These are phyloP conservation scores for Leucocoprinus sp. DNA, from an alignment of 768 basidiomycete species.

Conservation along the genomic window DNA sequence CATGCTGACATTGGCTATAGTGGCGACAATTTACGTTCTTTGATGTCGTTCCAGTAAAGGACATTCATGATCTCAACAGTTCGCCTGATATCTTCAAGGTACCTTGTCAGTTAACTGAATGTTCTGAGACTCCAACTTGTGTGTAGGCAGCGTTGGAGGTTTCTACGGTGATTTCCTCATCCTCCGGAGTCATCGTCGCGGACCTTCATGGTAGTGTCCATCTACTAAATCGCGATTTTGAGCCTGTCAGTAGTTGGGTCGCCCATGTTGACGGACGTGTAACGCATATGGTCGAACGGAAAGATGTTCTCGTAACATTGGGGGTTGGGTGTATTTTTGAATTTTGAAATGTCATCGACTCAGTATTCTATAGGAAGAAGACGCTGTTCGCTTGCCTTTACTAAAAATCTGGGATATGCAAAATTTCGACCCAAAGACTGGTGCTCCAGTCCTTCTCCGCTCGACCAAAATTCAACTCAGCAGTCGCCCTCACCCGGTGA, in stretches of 20 bases:
- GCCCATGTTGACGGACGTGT: slow-evolving; percentile 76
- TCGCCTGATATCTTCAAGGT: slow-evolving; percentile 79
- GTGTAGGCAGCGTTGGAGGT: slow-evolving; percentile 60
- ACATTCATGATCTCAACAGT: slow-evolving; percentile 65
- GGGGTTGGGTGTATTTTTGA: slow-evolving; percentile 55
- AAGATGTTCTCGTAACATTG: slow-evolving; percentile 78
- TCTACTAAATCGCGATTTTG: slow-evolving; percentile 66
- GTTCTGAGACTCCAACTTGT: slow-evolving; percentile 2
- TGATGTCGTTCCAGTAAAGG: slow-evolving; percentile 67
- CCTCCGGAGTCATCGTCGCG: slow-evolving; percentile 65
- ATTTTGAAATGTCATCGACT: neutral
- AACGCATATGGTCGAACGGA: slow-evolving; percentile 79
- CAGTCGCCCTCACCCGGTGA: slow-evolving; percentile 73
- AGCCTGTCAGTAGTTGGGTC: slow-evolving; percentile 64
- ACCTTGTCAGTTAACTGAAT: slow-evolving; percentile 1
- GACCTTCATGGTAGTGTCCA: slow-evolving; percentile 84
- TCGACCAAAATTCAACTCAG: slow-evolving; percentile 70
- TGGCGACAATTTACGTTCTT: slow-evolving; percentile 93
- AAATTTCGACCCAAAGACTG: slow-evolving; percentile 57
- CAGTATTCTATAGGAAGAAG: slow-evolving; percentile 57
- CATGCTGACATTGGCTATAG: slow-evolving; percentile 27
- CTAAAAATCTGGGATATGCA: slow-evolving; percentile 88
- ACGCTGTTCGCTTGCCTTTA: slow-evolving; percentile 52
- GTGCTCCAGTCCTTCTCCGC: slow-evolving; percentile 56
- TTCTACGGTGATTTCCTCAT: slow-evolving; percentile 56